Conservation (phyloP, 75 land plant species). For the Ceratopteris richardii region DNA sequence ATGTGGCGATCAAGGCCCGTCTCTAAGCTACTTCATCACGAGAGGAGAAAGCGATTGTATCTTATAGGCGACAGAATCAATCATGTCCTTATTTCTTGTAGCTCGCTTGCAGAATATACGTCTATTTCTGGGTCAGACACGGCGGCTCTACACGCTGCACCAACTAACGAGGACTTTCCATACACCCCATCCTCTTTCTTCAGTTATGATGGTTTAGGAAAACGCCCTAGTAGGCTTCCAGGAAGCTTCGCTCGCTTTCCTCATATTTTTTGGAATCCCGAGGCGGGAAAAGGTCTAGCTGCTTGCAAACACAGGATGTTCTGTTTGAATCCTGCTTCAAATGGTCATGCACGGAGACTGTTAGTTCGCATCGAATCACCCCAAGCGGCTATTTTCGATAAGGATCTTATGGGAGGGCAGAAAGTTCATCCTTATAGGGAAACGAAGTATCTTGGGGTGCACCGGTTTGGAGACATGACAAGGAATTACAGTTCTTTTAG, state of each 20-base stretch:
- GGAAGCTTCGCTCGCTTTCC: neutral
- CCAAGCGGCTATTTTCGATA: neutral
- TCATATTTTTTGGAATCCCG: neutral
- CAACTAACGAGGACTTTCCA: too few relatives aligned
- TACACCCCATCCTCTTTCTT: too few relatives aligned
- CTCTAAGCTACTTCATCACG: too few relatives aligned
- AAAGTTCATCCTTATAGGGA: neutral
- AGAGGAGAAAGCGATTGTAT: too few relatives aligned
- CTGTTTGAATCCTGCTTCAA: too few relatives aligned
- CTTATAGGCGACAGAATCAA: too few relatives aligned
- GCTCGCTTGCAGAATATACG: too few relatives aligned
- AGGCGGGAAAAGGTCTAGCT: neutral
- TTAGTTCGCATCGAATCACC: constrained; percentile 2
- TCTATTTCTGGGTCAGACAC: too few relatives aligned
- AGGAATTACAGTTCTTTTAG: neutral
- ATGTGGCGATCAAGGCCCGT: too few relatives aligned
- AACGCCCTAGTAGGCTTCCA: neutral
- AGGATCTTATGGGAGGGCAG: neutral
- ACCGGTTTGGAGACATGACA: neutral
- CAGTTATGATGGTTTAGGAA: too few relatives aligned
- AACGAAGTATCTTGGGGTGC: constrained; percentile 1
- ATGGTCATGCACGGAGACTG: neutral
- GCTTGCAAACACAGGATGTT: neutral
- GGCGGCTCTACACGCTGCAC: too few relatives aligned
- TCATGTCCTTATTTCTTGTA: too few relatives aligned